Evolutionary conservation across 495 filamentous ascomycete species (phyloP), one percentile per base, ranked within the genome.

Genomic region (Lasiosphaeria hispida): DNA sequence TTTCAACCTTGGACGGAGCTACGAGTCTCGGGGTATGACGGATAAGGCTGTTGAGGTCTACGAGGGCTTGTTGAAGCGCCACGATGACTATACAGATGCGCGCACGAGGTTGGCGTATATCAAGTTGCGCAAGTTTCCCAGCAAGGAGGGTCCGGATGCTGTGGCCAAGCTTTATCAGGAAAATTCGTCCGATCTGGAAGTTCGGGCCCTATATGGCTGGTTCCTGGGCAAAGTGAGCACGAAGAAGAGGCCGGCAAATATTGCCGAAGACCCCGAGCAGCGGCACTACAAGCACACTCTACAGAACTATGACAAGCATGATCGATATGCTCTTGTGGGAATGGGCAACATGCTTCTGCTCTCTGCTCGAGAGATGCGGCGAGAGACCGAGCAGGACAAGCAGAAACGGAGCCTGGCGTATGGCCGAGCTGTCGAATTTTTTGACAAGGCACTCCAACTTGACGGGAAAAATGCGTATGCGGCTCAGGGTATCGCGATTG

Each of bases 1-100:
- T 61, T 98, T 91, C 75, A 98, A 97, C 68, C 84, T 98, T 30
- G 94, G 88, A n/a, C 83, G 94, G n/a, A 93, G 91, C 18, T 96
- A 96, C 64, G 94, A 98, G 71, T 87, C 90, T 1, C 85, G 87
- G 6, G 86, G 88, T 38, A 81, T 90, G 66, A 77, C 85, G 23
- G 89, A 95, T 45, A 85, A 93, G 64, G 95, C 94, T 0, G 86
- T 87, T 59, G 87, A 87, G 62, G 87, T 94, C 19, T 98, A 97
- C 65, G 87, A 96, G 63, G 85, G 88, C 30, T 73, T 97, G 23
- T 70, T 96, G 7, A 82, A 84, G 35, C 87, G 91, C 5, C 92
- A 97, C 69, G 76, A 80, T 42, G 90, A 96, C 69, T 97, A 98
- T 69, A 92, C 88, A 1, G 93, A 97, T 72, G 94, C 95, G 13